These are phyloP conservation scores for Mycena albidolilacea DNA, from an alignment of 768 basidiomycete species.

Conservation along the genomic window DNA sequence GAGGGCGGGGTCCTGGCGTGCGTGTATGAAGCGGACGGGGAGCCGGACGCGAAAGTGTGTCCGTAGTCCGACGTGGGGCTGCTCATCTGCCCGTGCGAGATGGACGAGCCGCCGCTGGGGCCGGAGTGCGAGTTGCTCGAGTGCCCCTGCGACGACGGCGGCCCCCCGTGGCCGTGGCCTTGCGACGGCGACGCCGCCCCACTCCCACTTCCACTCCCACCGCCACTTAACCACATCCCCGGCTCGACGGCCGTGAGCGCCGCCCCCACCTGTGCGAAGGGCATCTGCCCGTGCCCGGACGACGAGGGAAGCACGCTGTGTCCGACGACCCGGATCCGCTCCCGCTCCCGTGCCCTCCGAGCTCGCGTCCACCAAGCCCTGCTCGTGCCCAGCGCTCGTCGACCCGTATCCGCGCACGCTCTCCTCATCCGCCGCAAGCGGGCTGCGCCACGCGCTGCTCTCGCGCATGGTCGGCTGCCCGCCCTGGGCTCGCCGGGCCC, in stretches of 20 bases:
- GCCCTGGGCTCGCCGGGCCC: too few relatives aligned
- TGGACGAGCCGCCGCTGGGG: not conserved
- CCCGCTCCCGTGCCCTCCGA: not conserved
- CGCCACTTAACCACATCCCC: not conserved
- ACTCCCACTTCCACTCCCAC: not conserved
- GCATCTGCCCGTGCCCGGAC: not conserved
- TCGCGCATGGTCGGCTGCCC: not conserved
- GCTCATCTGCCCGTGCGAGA: not conserved
- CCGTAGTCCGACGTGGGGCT: not conserved
- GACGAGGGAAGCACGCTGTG: not conserved
- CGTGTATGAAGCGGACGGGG: not conserved
- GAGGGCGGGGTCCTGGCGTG: constrained; percentile 10
- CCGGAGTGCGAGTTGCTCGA: not conserved
- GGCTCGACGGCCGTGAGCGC: not conserved
- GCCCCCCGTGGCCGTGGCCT: not conserved
- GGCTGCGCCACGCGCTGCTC: constrained; percentile 3
- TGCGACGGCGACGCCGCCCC: not conserved
- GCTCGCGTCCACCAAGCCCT: not conserved
- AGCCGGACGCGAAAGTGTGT: not conserved
- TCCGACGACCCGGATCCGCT: not conserved
- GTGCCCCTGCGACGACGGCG: not conserved
- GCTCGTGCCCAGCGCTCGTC: not conserved
- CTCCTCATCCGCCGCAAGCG: constrained; percentile 8
- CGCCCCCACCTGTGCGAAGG: not conserved
- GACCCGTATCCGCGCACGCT: not conserved